A percentile compares a stretch with the other conserved stretches of the same genome.
These are phyloP conservation scores for Metschnikowia colocasiae DNA, from an alignment of 805 yeast genomes.

Conservation along the genomic window DNA sequence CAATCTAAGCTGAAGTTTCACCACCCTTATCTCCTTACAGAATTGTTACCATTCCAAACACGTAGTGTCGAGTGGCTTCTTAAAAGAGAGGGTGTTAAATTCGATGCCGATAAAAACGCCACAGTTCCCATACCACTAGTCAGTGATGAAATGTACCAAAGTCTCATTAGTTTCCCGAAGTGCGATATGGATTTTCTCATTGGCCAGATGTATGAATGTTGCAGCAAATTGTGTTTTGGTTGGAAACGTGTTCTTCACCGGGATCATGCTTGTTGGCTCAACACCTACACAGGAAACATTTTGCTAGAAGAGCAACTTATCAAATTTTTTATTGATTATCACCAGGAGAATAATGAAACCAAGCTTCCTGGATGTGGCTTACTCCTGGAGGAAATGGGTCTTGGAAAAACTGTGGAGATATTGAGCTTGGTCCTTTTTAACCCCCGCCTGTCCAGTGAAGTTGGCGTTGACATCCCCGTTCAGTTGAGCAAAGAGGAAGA, in stretches of 20 bases:
- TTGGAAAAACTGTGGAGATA: conserved; percentile 91
- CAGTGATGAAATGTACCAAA: conserved; percentile 6
- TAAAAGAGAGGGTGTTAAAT: conserved; percentile 43
- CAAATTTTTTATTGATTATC: conserved; percentile 24
- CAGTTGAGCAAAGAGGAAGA: conserved; percentile 36
- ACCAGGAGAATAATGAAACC: conserved; percentile 21
- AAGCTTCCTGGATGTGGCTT: conserved; percentile 57
- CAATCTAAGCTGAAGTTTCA: conserved; percentile 21
- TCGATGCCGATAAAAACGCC: conserved; percentile 24
- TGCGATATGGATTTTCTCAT: conserved; percentile 18
- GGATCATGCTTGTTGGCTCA: conserved; percentile 39
- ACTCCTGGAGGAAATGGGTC: conserved; percentile 94
- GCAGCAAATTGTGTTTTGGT: conserved; percentile 50
- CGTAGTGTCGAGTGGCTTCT: conserved; percentile 58
- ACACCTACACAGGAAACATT: conserved; percentile 48
- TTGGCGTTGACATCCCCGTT: conserved; percentile 27
- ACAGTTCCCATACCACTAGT: conserved; percentile 23
- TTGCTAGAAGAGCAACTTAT: conserved; percentile 30
- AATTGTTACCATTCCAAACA: conserved; percentile 48
- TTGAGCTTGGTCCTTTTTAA: conserved; percentile 62
- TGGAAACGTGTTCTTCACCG: conserved; percentile 35
- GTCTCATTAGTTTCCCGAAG: conserved; percentile 6
- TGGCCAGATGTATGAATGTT: conserved; percentile 22
- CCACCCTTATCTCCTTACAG: conserved; percentile 43
- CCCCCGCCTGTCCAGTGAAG: conserved; percentile 42